Percentiles rank a stretch among this genome's conserved stretches.
These are phyloP conservation scores for Pythium dissimile DNA, from an alignment of 352 stramenopile species.

Conservation along the genomic window DNA sequence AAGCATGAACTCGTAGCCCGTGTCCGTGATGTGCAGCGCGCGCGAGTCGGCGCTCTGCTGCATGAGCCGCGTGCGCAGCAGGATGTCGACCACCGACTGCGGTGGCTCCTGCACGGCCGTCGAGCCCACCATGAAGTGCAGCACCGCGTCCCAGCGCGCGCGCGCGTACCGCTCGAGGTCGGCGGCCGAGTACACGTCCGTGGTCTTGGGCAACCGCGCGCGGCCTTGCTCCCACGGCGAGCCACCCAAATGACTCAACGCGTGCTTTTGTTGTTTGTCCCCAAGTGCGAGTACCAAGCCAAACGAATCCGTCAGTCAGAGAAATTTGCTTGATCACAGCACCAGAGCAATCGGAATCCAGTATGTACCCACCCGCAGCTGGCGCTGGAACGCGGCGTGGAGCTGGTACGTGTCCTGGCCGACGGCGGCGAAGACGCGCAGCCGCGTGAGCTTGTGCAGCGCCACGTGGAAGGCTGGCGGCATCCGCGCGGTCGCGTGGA, in stretches of 20 bases:
- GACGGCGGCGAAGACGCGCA: constrained; percentile 51
- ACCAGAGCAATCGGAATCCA: neutral
- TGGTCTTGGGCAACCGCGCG: constrained; percentile 1
- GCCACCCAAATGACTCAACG: constrained; percentile 63
- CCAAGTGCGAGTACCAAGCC: no score
- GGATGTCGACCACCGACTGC: constrained; percentile 45
- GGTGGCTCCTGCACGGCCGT: constrained; percentile 32
- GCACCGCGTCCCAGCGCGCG: constrained; percentile 33
- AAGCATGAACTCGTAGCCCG: constrained; percentile 90
- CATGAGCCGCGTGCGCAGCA: constrained; percentile 69
- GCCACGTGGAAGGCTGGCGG: constrained; percentile 50
- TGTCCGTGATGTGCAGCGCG: constrained; percentile 84
- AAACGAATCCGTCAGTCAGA: no score
- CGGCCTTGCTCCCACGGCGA: constrained; percentile 71
- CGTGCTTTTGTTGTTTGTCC: constrained; percentile 45
- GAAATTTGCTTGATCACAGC: no score
- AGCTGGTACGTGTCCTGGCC: constrained; percentile 37
- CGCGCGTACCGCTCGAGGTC: constrained; percentile 37
- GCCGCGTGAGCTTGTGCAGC: constrained; percentile 48
- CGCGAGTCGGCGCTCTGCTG: constrained; percentile 56
- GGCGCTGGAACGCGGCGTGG: constrained; percentile 53
- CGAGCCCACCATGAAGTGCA: constrained; percentile 47
- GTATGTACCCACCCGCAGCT: constrained; percentile 40
- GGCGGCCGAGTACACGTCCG: constrained; percentile 15
- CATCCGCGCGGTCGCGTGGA: constrained; percentile 26